These are phyloP conservation scores for Paecilomyces formosus DNA, from an alignment of 2,329 filamentous ascomycete species.

Conservation along the genomic window DNA sequence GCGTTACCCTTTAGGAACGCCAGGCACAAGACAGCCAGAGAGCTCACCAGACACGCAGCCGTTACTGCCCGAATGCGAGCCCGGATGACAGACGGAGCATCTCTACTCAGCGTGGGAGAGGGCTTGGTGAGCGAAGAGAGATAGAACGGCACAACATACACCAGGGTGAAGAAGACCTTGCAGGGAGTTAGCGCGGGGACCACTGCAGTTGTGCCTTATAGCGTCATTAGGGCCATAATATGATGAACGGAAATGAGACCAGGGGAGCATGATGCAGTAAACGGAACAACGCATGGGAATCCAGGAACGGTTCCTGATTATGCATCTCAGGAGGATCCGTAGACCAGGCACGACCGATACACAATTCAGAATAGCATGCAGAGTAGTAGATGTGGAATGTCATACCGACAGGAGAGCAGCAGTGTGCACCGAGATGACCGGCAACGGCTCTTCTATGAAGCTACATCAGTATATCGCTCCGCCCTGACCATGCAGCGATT, in stretches of 20 bases:
- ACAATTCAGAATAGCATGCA: not conserved
- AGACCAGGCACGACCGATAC: not conserved
- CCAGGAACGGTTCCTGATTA: not conserved
- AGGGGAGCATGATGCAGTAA: not conserved
- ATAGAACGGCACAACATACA: slow-evolving; percentile 91
- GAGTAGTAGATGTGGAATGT: slow-evolving; percentile 6
- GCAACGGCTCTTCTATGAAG: slow-evolving; percentile 24
- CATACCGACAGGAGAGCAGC: slow-evolving; percentile 34
- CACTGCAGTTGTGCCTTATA: not conserved
- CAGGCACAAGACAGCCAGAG: slow-evolving; percentile 58
- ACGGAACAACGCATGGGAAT: not conserved
- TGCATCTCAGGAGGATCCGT: not conserved
- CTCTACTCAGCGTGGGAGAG: slow-evolving; percentile 69
- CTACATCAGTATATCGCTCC: slow-evolving; percentile 3
- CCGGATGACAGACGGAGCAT: slow-evolving; percentile 83
- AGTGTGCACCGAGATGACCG: slow-evolving; percentile 26
- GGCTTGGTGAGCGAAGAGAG: slow-evolving; percentile 71
- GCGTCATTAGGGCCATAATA: not conserved
- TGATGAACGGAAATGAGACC: not conserved
- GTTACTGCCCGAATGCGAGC: slow-evolving; percentile 76
- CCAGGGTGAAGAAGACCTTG: slow-evolving; percentile 70
- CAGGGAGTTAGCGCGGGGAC: not conserved
- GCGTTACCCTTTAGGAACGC: slow-evolving; percentile 49
- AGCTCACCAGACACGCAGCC: slow-evolving; percentile 64
- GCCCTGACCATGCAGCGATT: not conserved